phyloP scores from a whole-genome alignment of 78 protist genomes.

The Isochrysis galbana region DNA sequence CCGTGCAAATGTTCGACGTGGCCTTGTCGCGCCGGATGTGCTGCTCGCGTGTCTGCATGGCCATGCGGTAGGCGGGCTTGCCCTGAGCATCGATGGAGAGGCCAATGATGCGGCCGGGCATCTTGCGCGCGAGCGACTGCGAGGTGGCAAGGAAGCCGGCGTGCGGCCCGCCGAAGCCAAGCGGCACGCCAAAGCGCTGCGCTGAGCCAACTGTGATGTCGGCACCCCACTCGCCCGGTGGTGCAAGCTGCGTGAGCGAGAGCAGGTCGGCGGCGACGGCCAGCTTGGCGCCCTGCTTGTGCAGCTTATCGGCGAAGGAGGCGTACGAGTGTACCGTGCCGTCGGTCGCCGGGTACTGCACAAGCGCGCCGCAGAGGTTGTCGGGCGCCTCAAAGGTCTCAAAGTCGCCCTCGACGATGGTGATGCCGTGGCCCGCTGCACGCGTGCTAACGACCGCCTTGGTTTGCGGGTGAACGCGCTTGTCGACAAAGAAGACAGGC shows the following conservation, averaged over 20 bases:
- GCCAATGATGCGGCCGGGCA: constrained; percentile 98
- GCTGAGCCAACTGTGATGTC: constrained; percentile 88
- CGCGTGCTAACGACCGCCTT: constrained; percentile 83
- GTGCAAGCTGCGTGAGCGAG: constrained; percentile 77
- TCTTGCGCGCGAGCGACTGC: constrained; percentile 63
- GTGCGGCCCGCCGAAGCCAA: constrained; percentile 97
- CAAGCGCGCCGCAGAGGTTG: neutral
- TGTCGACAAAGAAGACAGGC: constrained; percentile 68
- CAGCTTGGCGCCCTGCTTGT: constrained; percentile 11
- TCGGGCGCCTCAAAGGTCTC: neutral
- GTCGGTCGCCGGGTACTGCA: constrained; percentile 57
- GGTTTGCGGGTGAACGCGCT: constrained; percentile 82
- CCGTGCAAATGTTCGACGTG: constrained; percentile 96
- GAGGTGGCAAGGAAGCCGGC: constrained; percentile 92
- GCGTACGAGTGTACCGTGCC: constrained; percentile 74
- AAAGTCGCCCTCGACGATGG: constrained; percentile 46
- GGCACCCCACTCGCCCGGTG: constrained; percentile 83
- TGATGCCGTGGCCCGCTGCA: constrained; percentile 76
- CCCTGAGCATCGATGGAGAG: constrained; percentile 43
- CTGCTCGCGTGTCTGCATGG: constrained; percentile 98
- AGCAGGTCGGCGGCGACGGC: constrained; percentile 85
- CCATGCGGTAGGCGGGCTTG: constrained; percentile 86
- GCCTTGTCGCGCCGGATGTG: constrained; percentile 91
- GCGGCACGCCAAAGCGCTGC: constrained; percentile 96
- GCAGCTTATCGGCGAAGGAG: constrained; percentile 1